phyloP scores from a whole-genome alignment of 192 early-diverging fungal species.

The Allomyces javanicus region DNA sequence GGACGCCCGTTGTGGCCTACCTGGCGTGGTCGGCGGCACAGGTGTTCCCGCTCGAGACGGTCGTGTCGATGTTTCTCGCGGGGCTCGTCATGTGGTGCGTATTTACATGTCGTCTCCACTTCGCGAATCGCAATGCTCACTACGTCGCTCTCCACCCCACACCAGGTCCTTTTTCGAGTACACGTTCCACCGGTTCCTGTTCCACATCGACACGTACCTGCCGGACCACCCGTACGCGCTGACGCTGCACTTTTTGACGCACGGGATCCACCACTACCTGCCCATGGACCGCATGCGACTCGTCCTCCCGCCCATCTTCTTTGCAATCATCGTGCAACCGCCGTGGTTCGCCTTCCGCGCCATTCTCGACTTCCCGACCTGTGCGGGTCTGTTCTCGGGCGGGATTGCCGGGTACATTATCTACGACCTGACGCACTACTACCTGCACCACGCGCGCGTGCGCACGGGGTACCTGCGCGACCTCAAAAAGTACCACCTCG shows the following conservation, averaged over 20 bases:
- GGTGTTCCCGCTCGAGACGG: not conserved
- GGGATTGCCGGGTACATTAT: constrained; percentile 59
- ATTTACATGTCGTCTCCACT: no score
- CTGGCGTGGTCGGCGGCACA: constrained; percentile 15
- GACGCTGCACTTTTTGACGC: constrained; percentile 65
- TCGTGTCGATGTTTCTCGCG: not conserved
- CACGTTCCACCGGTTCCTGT: constrained; percentile 74
- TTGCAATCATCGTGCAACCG: not conserved
- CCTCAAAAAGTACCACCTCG: constrained; percentile 87
- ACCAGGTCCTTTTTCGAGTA: constrained; percentile 56
- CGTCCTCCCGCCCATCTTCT: constrained; percentile 68
- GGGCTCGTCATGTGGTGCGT: not conserved
- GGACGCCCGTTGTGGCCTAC: constrained; percentile 54
- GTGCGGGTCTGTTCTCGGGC: constrained; percentile 52
- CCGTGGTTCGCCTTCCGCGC: constrained; percentile 19
- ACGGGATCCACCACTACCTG: constrained; percentile 90
- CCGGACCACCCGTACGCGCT: constrained; percentile 64
- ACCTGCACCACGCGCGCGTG: constrained; percentile 77
- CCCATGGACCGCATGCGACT: constrained; percentile 90
- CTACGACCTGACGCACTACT: constrained; percentile 91
- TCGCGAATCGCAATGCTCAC: no score
- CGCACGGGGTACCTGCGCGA: constrained; percentile 47
- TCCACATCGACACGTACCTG: constrained; percentile 74
- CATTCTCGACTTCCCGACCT: constrained; percentile 40
- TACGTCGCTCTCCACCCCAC: no score